These are phyloP conservation scores for Boletellus ananiceps DNA, from an alignment of 768 basidiomycete genomes.

Conservation along the genomic window DNA sequence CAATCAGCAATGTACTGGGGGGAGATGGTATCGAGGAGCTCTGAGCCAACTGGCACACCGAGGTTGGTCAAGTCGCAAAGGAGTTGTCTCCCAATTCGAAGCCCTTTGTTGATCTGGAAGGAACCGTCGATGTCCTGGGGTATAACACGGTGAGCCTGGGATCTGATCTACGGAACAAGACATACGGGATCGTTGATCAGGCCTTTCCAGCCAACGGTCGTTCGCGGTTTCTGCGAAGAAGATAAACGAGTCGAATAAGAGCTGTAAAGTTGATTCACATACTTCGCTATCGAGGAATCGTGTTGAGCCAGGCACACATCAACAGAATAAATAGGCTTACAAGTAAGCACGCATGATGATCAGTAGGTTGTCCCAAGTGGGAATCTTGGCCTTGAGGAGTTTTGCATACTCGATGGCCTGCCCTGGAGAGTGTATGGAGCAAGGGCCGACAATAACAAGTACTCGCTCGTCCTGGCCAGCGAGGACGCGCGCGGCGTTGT, in stretches of 20 bases:
- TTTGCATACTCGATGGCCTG: slow-evolving; percentile 82
- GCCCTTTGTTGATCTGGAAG: slow-evolving; percentile 95
- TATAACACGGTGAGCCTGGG: neutral
- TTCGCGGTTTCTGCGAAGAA: slow-evolving; percentile 76
- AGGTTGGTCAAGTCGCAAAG: slow-evolving; percentile 86
- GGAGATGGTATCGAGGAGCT: slow-evolving; percentile 81
- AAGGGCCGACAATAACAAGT: slow-evolving; percentile 91
- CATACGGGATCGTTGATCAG: slow-evolving; percentile 79
- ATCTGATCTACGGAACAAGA: neutral
- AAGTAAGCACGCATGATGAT: slow-evolving; percentile 98
- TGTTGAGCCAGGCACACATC: slow-evolving; percentile 31
- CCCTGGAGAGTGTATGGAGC: slow-evolving; percentile 86
- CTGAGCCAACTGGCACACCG: slow-evolving; percentile 91
- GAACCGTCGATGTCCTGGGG: slow-evolving; percentile 78
- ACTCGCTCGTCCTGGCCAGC: slow-evolving; percentile 83
- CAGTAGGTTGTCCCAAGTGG: slow-evolving; percentile 68
- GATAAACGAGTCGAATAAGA: slow-evolving; percentile 7
- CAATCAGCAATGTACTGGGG: slow-evolving; percentile 83
- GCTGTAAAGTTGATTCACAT: neutral
- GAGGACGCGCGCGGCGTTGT: slow-evolving; percentile 71
- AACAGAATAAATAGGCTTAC: slow-evolving; percentile 46
- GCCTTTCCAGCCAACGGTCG: slow-evolving; percentile 98
- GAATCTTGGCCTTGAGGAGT: slow-evolving; percentile 64
- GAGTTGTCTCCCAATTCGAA: slow-evolving; percentile 81
- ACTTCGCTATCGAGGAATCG: slow-evolving; percentile 38